Conservation (phyloP, 208 protist species). For the Baffinella frigidus region DNA sequence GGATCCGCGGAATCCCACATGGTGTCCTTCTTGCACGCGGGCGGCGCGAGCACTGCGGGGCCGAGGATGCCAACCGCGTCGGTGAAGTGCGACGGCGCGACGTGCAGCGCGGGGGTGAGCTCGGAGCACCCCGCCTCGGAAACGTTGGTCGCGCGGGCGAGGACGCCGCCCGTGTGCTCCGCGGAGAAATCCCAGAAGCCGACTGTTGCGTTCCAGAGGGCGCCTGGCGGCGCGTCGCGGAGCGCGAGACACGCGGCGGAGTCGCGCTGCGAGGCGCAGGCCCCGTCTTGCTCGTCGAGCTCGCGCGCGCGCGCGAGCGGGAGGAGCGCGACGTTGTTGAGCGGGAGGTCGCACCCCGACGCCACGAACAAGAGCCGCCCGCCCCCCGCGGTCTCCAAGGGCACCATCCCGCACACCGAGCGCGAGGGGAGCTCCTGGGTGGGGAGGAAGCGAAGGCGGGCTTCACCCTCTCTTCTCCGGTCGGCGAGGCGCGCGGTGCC, state of each 20-base stretch:
- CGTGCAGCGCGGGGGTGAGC: no score
- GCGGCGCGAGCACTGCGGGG: neutral
- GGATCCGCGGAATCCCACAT: neutral
- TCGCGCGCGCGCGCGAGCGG: neutral
- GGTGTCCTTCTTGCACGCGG: neutral
- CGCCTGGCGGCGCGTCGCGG: neutral
- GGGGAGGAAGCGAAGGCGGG: neutral
- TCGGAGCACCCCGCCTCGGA: neutral
- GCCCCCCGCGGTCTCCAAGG: no score
- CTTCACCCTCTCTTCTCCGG: neutral
- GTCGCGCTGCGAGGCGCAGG: neutral
- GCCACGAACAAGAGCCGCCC: neutral
- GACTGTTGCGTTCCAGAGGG: neutral
- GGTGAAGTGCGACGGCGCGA: neutral
- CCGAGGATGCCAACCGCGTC: neutral
- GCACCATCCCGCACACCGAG: neutral
- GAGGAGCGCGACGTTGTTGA: neutral
- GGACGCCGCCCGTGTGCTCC: no score
- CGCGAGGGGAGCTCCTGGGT: neutral
- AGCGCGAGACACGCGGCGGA: neutral
- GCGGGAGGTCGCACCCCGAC: neutral
- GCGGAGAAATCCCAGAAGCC: neutral
- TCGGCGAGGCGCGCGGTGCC: neutral
- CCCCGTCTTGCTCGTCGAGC: neutral
- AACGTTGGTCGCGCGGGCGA: neutral